Evolutionary conservation across 176 grass and related monocot genomes (phyloP).

Genomic region (Ampelocalamus luodianensis): DNA sequence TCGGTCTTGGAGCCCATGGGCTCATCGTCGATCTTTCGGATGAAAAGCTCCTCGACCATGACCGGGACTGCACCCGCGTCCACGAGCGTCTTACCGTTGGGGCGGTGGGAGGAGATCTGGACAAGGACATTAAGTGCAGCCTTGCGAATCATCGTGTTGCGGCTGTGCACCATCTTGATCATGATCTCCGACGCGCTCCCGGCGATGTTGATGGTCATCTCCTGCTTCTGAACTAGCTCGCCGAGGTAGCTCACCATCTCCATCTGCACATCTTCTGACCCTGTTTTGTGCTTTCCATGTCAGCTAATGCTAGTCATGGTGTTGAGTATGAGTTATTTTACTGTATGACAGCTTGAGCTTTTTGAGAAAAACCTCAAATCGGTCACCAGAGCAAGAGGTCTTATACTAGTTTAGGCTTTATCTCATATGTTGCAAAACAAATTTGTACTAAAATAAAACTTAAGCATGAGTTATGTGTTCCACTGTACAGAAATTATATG

Average conservation of each 20-base stretch:
- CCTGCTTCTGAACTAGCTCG: slow-evolving; percentile 75
- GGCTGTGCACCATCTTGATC: slow-evolving; percentile 72
- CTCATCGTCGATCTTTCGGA: slow-evolving; percentile 61
- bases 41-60: slow-evolving; percentile 79
- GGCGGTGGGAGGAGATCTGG: slow-evolving; percentile 76
- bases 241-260: slow-evolving; percentile 93
- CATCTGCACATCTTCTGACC: slow-evolving; percentile 81
- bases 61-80: slow-evolving; percentile 56
- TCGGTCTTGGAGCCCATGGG: slow-evolving; percentile 64
- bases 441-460: neutral
- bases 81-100: slow-evolving; percentile 62
- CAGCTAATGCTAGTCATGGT: slow-evolving; percentile 25
- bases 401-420: neutral
- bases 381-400: neutral
- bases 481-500: neutral
- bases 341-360: neutral
- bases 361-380: neutral
- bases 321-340: neutral
- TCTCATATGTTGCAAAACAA: neutral
- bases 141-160: slow-evolving; percentile 56
- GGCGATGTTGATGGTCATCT: slow-evolving; percentile 74
- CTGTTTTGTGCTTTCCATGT: slow-evolving; percentile 55
- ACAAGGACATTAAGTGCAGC: slow-evolving; percentile 75
- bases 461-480: neutral
- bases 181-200: slow-evolving; percentile 63